These are phyloP conservation scores for Boletus reticuloceps DNA, from an alignment of 768 basidiomycete genomes.

Conservation along the genomic window DNA sequence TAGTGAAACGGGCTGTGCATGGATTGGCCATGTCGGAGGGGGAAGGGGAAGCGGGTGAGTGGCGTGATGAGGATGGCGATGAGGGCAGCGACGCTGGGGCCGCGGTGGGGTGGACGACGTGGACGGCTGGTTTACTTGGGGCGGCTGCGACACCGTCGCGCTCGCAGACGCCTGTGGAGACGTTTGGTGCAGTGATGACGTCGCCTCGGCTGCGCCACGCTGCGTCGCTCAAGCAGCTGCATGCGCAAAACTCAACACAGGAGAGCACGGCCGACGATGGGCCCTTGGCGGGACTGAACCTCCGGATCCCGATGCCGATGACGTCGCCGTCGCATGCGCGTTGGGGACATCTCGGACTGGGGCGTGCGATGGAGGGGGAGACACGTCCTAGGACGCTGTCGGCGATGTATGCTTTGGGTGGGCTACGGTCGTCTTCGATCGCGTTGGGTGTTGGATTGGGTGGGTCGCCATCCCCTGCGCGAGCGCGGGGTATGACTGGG, in stretches of 20 bases:
- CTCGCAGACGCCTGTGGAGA: conserved; percentile 47
- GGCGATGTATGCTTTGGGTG: conserved; percentile 64
- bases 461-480: conserved; percentile 12
- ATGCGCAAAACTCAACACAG: neutral
- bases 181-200: conserved; percentile 72
- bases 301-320: conserved; percentile 60
- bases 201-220: conserved; percentile 57
- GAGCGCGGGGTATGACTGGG: neutral
- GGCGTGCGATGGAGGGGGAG: conserved; percentile 7
- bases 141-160: conserved; percentile 33
- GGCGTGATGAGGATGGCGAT: neutral
- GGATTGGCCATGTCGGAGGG: conserved; percentile 28
- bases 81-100: neutral
- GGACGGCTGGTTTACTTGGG: conserved; percentile 57
- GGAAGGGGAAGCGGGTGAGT: neutral
- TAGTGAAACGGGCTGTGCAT: conserved; percentile 58
- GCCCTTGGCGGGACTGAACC: conserved; percentile 44
- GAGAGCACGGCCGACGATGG: neutral
- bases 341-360: conserved; percentile 17
- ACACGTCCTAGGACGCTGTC: conserved; percentile 50
- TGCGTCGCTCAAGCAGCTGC: conserved; percentile 35
- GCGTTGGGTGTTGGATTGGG: conserved; percentile 23
- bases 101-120: conserved; percentile 36
- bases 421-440: conserved; percentile 40
- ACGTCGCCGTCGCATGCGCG: neutral